Evolutionary conservation across 441 rosid genomes (phyloP).

Genomic region (Populus hybrid): DNA sequence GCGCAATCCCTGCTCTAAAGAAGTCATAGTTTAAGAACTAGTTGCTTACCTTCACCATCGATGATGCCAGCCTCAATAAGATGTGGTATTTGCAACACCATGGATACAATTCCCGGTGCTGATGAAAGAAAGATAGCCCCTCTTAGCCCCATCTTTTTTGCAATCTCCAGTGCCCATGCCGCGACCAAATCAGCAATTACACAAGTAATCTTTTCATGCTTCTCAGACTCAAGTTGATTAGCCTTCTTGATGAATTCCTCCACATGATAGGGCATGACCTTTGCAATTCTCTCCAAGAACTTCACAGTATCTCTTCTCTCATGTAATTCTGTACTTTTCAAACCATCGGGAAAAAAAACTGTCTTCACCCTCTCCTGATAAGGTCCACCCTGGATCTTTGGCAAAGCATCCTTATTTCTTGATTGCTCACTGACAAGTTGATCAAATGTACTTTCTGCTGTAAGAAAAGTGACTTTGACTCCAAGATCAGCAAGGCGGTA

Average conservation of each 20-base stretch:
- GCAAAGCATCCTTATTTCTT: no score
- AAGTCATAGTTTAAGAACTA: no score
- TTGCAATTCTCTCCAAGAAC: slow-evolving; percentile 9
- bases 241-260: slow-evolving; percentile 35
- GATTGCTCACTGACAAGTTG: no score
- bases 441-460: slow-evolving; percentile 19
- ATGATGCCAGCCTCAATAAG: slow-evolving; percentile 23
- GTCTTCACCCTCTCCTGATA: neutral
- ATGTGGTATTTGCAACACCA: slow-evolving; percentile 4
- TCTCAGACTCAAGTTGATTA: slow-evolving; percentile 5
- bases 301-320: no score
- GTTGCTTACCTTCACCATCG: slow-evolving; percentile 5
- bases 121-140: slow-evolving; percentile 34
- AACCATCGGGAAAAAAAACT: neutral
- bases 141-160: slow-evolving; percentile 41
- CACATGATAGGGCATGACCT: slow-evolving; percentile 38
- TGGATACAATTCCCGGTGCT: slow-evolving; percentile 30
- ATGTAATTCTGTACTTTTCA: neutral
- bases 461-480: slow-evolving; percentile 49
- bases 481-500: slow-evolving; percentile 61
- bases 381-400: no score
- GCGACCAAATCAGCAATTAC: slow-evolving; percentile 15
- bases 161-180: slow-evolving; percentile 32
- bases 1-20: no score
- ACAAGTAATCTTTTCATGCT: slow-evolving; percentile 15